Evolutionary conservation across 192 early-diverging fungal genomes (phyloP), one percentile per base, ranked within the genome.

Genomic region (Coemansia sp.): DNA sequence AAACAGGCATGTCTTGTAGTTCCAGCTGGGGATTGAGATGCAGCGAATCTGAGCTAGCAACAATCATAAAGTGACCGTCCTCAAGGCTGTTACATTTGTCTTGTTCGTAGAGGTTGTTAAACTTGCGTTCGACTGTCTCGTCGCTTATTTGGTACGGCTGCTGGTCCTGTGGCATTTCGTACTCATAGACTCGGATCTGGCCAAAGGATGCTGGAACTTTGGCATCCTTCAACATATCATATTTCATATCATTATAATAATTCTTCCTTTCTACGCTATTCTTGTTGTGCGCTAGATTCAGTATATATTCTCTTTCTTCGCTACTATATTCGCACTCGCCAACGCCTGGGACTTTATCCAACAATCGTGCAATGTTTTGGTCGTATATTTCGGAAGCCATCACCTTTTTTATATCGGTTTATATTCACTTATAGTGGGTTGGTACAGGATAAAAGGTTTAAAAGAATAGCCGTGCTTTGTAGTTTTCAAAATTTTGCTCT

Each of bases 291-390:
- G 55, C 55, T 4, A 57, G 30, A 7, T 31, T n/a, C 31, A 35
- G 20, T 20, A 57, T 16, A 57, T 57, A 34, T 20, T 57, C 55
- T 34, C 55, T 30, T 42, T 71, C 69, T 15, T 60, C 63, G 2
- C 23, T 45, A 13, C 46, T 71, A 8, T 49, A 46, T 45, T 71
- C 69, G 46, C 31, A 26, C 23, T 71, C 63, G 33, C 69, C 69
- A 21, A 71, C 69, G 25, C 69, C 58, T 2, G 60, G 55, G 16
- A 57, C 7, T 4, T 21, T 57, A 4, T 30, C 28, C 3, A 57
- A 21, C 6, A 34, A 0, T 2, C 4, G 31, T 7, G 7, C 6
- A 31, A 57, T n/a, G 2, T 21, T 34, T 7, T 30, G 31, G 18
- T 6, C n/a, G 13, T 13, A 1, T 29, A 18, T n/a, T 31, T 34